Conservation (phyloP, 345 rosid genomes). For the Aquilaria sinensis region DNA sequence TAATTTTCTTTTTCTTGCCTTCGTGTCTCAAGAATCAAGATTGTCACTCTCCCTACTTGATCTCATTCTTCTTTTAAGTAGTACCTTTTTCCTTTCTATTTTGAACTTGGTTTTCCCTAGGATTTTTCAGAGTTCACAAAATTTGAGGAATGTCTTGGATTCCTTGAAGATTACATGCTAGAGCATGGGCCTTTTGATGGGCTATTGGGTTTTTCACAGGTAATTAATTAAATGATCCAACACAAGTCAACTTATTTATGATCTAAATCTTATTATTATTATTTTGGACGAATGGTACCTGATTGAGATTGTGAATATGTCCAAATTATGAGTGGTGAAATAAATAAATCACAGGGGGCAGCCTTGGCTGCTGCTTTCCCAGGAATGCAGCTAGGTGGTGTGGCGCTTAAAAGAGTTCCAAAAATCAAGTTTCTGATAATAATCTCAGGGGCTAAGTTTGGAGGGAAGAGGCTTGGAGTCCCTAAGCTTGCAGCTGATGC, state of each 20-base stretch:
- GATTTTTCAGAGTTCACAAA: slow-evolving; percentile 30
- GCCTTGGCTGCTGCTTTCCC: slow-evolving; percentile 38
- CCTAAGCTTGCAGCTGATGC: slow-evolving; percentile 9
- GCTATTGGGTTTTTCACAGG: slow-evolving; percentile 50
- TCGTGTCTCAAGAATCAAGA: too few relatives aligned
- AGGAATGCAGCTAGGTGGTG: slow-evolving; percentile 32
- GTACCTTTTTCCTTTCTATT: too few relatives aligned
- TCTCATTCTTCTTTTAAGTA: too few relatives aligned
- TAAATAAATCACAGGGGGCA: slow-evolving; percentile 31
- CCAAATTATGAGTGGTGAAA: too few relatives aligned
- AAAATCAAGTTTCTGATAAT: slow-evolving; percentile 13
- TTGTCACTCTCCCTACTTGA: too few relatives aligned
- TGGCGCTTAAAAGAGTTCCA: slow-evolving; percentile 13
- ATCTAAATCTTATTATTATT: too few relatives aligned
- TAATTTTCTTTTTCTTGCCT: too few relatives aligned
- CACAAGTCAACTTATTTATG: too few relatives aligned
- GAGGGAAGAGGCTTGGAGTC: slow-evolving; percentile 9
- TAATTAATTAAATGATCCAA: slow-evolving; percentile 3
- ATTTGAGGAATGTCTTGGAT: slow-evolving; percentile 37
- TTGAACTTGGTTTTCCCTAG: slow-evolving; percentile 8
- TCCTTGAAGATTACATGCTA: slow-evolving; percentile 40
- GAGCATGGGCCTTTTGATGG: slow-evolving; percentile 46
- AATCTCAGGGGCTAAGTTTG: slow-evolving; percentile 17
- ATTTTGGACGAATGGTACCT: too few relatives aligned
- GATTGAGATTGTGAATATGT: too few relatives aligned